Evolutionary conservation across 2,329 filamentous ascomycete genomes (phyloP), one percentile per base, ranked within the genome.

Genomic region (Karstenula rhodostoma): DNA sequence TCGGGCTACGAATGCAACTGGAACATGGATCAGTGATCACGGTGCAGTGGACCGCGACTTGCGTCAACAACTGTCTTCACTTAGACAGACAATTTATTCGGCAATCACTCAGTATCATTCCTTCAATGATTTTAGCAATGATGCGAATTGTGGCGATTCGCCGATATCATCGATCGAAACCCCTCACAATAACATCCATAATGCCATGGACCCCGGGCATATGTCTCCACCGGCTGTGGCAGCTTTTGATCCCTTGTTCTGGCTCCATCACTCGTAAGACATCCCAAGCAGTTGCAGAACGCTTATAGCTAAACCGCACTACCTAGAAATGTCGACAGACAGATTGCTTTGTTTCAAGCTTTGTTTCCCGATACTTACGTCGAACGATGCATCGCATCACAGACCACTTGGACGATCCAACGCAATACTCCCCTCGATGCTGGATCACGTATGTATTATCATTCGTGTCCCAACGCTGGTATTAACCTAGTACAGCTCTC

Each of bases 291-390:
- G 19, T 44, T 7, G 2, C 8, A 22, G 2, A 22, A 23, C 19
- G 2, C 19, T 8, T 44, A 1, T 12, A 23, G 12, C 19, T 23
- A 10, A 44, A 12, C 19, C 13, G 13, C 19, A 8, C 8, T 44
- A 3, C n/a, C 42, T 12, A 63, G 51, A 2, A 68, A 67, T 25
- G 59, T 69, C 3, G 65, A 69, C 49, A 55, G 67, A 17, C 52
- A 63, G n/a, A 92, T 93, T 76, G 86, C 90, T 43, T 83, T 94
- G 65, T 94, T 90, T 89, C 90, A 94, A 77, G 81, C 84, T 1
- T 75, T 93, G 4, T 57, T 51, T 32, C 56, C 50, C 4, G 19
- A 32, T 22, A 54, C 48, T 5, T 53, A 67, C 19, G 55, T 70
- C 4, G 66, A 67, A 60, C 83, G 87, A 0, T 66, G 63, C 52